Base-by-base conservation (phyloP, 2,329 filamentous ascomycete genomes). In the Colletotrichum neosansevieriae region DNA sequence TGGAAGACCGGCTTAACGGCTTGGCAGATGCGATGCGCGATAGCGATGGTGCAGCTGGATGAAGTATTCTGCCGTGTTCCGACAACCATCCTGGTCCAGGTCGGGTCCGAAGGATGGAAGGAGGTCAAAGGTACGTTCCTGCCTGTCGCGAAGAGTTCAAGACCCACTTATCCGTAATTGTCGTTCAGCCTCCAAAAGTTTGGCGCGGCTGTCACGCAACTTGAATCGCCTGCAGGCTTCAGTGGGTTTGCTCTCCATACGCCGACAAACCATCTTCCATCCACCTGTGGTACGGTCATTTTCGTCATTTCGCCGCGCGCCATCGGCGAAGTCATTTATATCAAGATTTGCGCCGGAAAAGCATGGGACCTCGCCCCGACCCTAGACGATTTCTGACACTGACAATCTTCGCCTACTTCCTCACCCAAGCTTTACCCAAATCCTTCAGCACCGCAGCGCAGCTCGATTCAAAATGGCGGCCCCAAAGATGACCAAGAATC, bases 401-500 rank as follows among this genome's bases (percentile, higher is more conserved):
- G 66, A 73, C 79, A 72, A 72, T 74, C 53, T 72, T 80, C 61
- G 79, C 77, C 71, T 78, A 80, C 71, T 74, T 79, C 69, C 67
- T 77, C 51, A 80, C 77, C 32, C 78, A 79, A 63, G 70, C 73
- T 59, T 59, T 47, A 49, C 60, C 68, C 24, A 54, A 59, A 36
- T 72, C 51, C 65, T 62, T 70, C 62, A 66, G 57, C 63, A 38
- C 58, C 6, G 65, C 51, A n/a, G 57, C 57, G 63, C 67, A 63
- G 24, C 58, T 63, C 51, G 76, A 56, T 67, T 66, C 80, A 83
- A 79, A 76, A 91, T 91, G 89, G 88, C 87, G 75, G 79, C 84
- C 72, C 80, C 85, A 73, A 97, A 95, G 84, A 90, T 92, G 84
- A 94, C 92, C 79, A 98, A 98, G 85, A 98, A 98, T 81, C 94